These are phyloP conservation scores for Corymbia maculata DNA, from an alignment of 345 rosid genomes.

Conservation along the genomic window DNA sequence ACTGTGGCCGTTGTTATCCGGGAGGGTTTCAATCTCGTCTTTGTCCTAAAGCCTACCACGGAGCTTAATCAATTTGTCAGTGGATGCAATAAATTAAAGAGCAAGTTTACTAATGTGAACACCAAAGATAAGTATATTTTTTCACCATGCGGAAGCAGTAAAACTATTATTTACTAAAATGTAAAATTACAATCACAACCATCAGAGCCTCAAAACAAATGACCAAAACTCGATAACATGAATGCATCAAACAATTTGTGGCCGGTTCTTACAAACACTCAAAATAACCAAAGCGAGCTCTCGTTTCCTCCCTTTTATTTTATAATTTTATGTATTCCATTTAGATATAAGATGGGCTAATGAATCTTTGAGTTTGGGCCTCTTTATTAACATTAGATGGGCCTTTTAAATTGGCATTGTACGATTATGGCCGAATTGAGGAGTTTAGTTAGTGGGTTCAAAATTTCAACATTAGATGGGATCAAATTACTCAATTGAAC, in stretches of 20 bases:
- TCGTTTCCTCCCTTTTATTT: background rate
- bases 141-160: background rate
- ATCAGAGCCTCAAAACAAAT: background rate
- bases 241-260: background rate
- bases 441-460: background rate
- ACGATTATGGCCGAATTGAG: background rate
- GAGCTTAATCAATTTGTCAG: no score
- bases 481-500: background rate
- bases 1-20: no score
- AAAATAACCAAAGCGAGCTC: background rate
- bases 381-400: background rate
- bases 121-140: background rate
- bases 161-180: no score
- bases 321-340: background rate
- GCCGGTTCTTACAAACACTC: background rate
- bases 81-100: no score
- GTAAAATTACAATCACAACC: background rate
- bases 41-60: background rate
- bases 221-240: background rate
- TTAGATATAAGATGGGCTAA: background rate
- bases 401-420: background rate
- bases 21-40: background rate
- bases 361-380: background rate
- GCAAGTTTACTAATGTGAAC: no score
- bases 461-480: background rate